These are phyloP conservation scores for Rhynchospora tenuis DNA, from an alignment of 176 grass and related monocot species.

Conservation along the genomic window DNA sequence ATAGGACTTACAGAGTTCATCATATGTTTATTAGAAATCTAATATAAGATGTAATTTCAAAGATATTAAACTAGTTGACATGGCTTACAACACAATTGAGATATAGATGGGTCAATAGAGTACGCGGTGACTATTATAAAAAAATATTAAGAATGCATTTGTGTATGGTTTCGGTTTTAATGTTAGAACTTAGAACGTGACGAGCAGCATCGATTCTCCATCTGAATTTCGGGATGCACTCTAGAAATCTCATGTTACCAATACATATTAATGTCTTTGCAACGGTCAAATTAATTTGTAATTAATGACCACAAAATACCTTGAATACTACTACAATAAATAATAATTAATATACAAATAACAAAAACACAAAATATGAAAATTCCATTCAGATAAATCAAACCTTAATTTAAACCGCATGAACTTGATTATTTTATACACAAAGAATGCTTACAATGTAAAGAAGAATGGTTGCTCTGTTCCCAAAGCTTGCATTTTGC, in stretches of 20 bases:
- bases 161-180: not conserved
- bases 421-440: not conserved
- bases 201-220: not conserved
- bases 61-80: not conserved
- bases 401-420: not conserved
- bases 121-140: not conserved
- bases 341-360: not conserved
- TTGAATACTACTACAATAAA: not conserved
- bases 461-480: slow-evolving; percentile 36
- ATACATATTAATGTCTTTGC: too few relatives aligned
- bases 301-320: too few relatives aligned
- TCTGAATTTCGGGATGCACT: too few relatives aligned
- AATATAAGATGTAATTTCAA: too few relatives aligned
- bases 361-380: not conserved
- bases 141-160: not conserved
- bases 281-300: too few relatives aligned
- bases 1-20: too few relatives aligned
- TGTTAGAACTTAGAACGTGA: not conserved
- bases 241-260: too few relatives aligned
- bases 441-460: slow-evolving; percentile 59
- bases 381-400: not conserved
- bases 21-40: too few relatives aligned
- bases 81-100: not conserved
- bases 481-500: slow-evolving; percentile 53
- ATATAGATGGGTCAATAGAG: not conserved